Evolutionary conservation across 1,139 yeast genomes (phyloP), one percentile per base, ranked within the genome.

Genomic region (Suhomyces taliae): DNA sequence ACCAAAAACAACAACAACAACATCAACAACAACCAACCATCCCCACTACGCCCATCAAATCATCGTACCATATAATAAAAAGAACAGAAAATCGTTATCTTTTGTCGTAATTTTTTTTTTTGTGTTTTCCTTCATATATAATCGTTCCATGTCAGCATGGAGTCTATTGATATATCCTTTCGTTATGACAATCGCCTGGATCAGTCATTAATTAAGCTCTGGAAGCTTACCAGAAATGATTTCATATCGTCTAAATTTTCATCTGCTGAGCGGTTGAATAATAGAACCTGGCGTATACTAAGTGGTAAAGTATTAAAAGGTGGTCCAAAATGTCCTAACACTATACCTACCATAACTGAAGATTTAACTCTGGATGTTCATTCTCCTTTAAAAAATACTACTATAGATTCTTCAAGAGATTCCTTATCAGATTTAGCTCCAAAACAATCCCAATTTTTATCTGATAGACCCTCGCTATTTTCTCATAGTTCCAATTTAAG

Each of bases 401-500:
- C 49, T 34, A 43, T 51, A 24, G 55, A 53, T 38, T 45, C 51
- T 29, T 52, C 55, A 31, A 43, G 47, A 36, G 58, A 51, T 40
- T 48, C 55, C 31, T 43, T 53, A 27, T 48, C 54, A 4, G 55
- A 53, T 29, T 41, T 50, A 36, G 53, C 51, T 27, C 56, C 57
- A 5, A 52, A 49, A 36, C 42, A 19, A 15, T 50, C 54, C 36
- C 58, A 53, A 38, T 49, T 53, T 38, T 47, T 54, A 35, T 44
- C 51, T 4, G 57, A 54, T 7, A 45, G 57, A 34, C 59, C 59
- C 11, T 54, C 59, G 6, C 40, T 55, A 14, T 55, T 55, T 33
- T 53, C 57, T 8, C 58, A 54, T n/a, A 50, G 52, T 34, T 54
- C 57, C 29, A 54, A 54, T 37, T 44, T 55, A 35, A 54, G 58